Evolutionary conservation across 495 filamentous ascomycete species (phyloP), one percentile per base, ranked within the genome.

Genomic region (Podospora pseudocomata): DNA sequence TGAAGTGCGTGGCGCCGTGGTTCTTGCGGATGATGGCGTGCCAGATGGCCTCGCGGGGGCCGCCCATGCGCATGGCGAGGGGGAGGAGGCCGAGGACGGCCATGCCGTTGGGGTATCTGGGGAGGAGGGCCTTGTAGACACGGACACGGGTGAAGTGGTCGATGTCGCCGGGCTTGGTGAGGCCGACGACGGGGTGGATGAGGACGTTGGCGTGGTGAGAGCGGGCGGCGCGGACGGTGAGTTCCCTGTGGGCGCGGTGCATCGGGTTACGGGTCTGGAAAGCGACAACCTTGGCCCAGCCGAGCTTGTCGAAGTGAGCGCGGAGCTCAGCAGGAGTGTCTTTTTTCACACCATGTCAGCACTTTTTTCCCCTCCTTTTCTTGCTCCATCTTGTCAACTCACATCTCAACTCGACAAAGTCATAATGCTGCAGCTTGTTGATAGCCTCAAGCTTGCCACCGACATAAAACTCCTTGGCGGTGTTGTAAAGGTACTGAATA

Each of bases 11-110:
- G 53, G 94, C 93, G 71, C 95, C 95, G 82, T 97, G 93, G 82
- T 99, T 99, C 87, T 98, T 99, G 74, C 95, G 93, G 86, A 99
- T 99, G 75, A 99, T 98, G 71, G 95, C 95, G 85, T 99, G 95
- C 95, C 95, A 99, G 82, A 99, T 93, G 71, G 95, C 95, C 85
- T 99, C 95, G 71, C 95, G 91, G 63, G 95, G 95, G 72, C 95
- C 95, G 73, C 93, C 95, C 95, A 99, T 99, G 76, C 95, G 91
- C 95, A 99, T 99, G 70, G 95, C 95, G 63, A 99, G 85, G 58
- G 94, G 93, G 4, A 99, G 86, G 53, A 99, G 91, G 82, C 93
- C 95, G 70, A 99, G 90, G 56, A 96, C 93, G 67, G 95, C 95
- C 95, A 99, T 99, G 72, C 95, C 95, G 79, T 98, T 99, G 76